A percentile compares a stretch with the other conserved stretches of the same genome.
phyloP scores from a whole-genome alignment of 2,329 filamentous ascomycete genomes.

The Moelleriella libera region DNA sequence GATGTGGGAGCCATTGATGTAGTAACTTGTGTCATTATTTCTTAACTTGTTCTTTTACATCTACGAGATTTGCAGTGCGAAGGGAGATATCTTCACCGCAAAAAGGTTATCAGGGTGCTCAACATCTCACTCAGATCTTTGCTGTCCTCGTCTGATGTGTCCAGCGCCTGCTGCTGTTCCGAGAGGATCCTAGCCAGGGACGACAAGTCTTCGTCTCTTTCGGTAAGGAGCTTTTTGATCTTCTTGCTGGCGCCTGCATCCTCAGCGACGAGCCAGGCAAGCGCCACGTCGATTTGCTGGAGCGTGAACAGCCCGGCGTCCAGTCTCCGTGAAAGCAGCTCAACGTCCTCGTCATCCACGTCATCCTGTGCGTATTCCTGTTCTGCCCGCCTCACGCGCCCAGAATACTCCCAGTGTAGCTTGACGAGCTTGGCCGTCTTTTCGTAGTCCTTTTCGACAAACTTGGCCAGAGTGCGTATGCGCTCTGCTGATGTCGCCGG shows the following conservation, averaged over 20 bases:
- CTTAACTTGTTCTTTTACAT: neutral
- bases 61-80: neutral
- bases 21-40: neutral
- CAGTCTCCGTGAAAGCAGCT: slow-evolving; percentile 61
- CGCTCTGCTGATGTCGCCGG: slow-evolving; percentile 65
- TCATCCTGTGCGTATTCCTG: slow-evolving; percentile 31
- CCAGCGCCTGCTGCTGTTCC: slow-evolving; percentile 38
- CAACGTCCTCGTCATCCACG: slow-evolving; percentile 43
- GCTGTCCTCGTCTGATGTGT: slow-evolving; percentile 43
- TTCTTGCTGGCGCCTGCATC: slow-evolving; percentile 59
- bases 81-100: slow-evolving; percentile 17
- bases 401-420: slow-evolving; percentile 57
- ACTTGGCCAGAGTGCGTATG: slow-evolving; percentile 81
- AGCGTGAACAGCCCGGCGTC: slow-evolving; percentile 76
- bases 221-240: slow-evolving; percentile 49
- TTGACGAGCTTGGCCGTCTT: slow-evolving; percentile 63
- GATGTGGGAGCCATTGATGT: neutral
- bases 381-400: slow-evolving; percentile 38
- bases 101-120: slow-evolving; percentile 33
- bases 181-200: slow-evolving; percentile 54
- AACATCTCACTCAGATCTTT: slow-evolving; percentile 44
- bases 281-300: slow-evolving; percentile 68
- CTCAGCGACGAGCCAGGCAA: slow-evolving; percentile 88
- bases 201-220: slow-evolving; percentile 50
- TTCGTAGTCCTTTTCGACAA: slow-evolving; percentile 86